phyloP scores from a whole-genome alignment of 208 protist genomes.

The Leishmania arabica region DNA sequence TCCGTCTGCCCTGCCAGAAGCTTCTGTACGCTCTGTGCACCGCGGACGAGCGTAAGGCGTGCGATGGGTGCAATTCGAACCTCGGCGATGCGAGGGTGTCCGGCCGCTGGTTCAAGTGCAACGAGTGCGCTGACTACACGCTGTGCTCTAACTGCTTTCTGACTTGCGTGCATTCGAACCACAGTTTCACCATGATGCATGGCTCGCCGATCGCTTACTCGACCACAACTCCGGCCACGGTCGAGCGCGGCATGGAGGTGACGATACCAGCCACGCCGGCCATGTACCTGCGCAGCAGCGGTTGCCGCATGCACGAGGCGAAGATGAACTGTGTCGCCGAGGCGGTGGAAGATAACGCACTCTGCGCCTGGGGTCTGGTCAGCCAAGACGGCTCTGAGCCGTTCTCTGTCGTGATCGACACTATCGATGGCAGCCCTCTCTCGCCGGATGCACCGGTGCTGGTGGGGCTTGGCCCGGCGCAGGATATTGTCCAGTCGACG shows the following conservation, averaged over 20 bases:
- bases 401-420: constrained; percentile 77
- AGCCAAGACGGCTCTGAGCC: constrained; percentile 29
- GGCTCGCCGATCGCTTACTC: constrained; percentile 56
- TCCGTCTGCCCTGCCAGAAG: constrained; percentile 77
- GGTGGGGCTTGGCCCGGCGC: constrained; percentile 64
- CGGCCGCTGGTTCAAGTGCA: constrained; percentile 88
- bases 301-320: constrained; percentile 70
- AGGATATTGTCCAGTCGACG: constrained; percentile 68
- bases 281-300: constrained; percentile 83
- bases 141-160: constrained; percentile 83
- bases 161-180: constrained; percentile 79
- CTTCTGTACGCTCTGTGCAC: constrained; percentile 66
- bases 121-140: constrained; percentile 89
- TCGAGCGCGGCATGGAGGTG: constrained; percentile 71
- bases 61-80: constrained; percentile 71
- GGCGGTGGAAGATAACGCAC: constrained; percentile 62
- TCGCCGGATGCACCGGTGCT: constrained; percentile 64
- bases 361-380: constrained; percentile 87
- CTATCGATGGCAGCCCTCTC: constrained; percentile 56
- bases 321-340: constrained; percentile 78
- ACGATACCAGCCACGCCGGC: constrained; percentile 56
- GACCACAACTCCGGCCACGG: constrained; percentile 40
- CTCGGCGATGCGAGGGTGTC: constrained; percentile 54
- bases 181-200: constrained; percentile 89
- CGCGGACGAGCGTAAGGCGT: constrained; percentile 55